These are phyloP conservation scores for Acanthochlamys bracteata DNA, from an alignment of 106 monocot species.

Conservation along the genomic window DNA sequence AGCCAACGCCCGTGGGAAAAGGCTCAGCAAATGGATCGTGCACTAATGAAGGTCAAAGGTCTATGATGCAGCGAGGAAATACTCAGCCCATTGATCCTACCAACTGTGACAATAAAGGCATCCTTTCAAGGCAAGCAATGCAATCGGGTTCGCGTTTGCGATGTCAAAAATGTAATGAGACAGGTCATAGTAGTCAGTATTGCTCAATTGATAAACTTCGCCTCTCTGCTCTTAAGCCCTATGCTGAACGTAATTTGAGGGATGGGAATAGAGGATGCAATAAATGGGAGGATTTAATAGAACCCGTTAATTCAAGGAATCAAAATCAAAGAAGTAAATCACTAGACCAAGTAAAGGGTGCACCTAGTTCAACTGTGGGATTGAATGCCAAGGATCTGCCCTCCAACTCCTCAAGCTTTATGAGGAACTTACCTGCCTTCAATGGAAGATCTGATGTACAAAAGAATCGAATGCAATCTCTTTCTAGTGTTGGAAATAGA, in stretches of 20 bases:
- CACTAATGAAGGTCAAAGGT: conserved; percentile 20
- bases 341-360: conserved; percentile 22
- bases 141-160: conserved; percentile 19
- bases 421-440: neutral
- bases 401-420: conserved; percentile 6
- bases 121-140: conserved; percentile 18
- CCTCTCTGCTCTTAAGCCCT: conserved; percentile 48
- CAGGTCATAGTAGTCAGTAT: conserved; percentile 61
- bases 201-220: conserved; percentile 55
- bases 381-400: conserved; percentile 10
- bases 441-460: conserved; percentile 17
- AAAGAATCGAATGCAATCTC: conserved; percentile 9
- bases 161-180: conserved; percentile 77
- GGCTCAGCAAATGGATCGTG: conserved; percentile 14
- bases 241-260: conserved; percentile 25
- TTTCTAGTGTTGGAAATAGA: conserved; percentile 10
- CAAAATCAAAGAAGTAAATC: conserved; percentile 7
- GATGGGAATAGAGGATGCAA: conserved; percentile 19
- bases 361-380: conserved; percentile 1
- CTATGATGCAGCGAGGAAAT: conserved; percentile 3
- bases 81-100: conserved; percentile 11
- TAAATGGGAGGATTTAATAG: conserved; percentile 54
- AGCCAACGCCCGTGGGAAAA: conserved; percentile 19
- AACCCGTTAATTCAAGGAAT: conserved; percentile 20
- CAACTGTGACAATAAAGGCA: conserved; percentile 26